phyloP scores from a whole-genome alignment of 108 stramenopile species.

The Thalassiosira profunda region DNA sequence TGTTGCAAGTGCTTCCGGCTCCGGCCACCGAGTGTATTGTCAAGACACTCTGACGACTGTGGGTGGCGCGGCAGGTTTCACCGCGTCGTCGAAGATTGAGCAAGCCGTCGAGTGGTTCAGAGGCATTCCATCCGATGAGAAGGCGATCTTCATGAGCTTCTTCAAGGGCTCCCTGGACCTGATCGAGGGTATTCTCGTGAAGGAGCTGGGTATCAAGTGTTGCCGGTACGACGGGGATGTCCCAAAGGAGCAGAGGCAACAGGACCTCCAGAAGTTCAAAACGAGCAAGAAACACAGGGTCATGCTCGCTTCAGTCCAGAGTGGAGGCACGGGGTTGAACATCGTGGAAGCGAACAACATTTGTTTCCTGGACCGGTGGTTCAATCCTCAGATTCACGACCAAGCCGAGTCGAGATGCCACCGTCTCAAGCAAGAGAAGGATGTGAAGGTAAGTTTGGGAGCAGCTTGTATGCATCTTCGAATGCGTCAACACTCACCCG shows the following conservation, averaged over 20 bases:
- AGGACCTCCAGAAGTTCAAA: conserved; percentile 46
- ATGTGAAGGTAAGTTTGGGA: no score
- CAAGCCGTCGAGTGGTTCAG: conserved; percentile 33
- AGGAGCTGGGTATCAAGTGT: conserved; percentile 35
- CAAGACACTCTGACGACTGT: conserved; percentile 17
- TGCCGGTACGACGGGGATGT: conserved; percentile 57
- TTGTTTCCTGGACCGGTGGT: conserved; percentile 45
- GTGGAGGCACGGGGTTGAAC: conserved; percentile 53
- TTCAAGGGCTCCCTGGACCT: conserved; percentile 53
- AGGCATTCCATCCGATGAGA: conserved; percentile 34
- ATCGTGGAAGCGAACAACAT: conserved; percentile 51
- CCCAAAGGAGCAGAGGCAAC: conserved; percentile 6
- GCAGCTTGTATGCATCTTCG: no score
- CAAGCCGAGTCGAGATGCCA: conserved; percentile 28
- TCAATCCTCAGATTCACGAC: conserved; percentile 16
- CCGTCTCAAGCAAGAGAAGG: conserved; percentile 62
- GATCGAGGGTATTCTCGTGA: conserved; percentile 46
- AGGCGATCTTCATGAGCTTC: conserved; percentile 44
- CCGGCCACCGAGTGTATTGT: conserved; percentile 5
- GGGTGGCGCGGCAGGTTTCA: conserved; percentile 24
- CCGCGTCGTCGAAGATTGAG: conserved; percentile 48
- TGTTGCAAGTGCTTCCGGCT: neutral
- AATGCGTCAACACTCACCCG: no score
- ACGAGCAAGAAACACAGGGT: conserved; percentile 20
- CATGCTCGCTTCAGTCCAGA: conserved; percentile 49